These are phyloP conservation scores for Triticum monococcum DNA, from an alignment of 176 grass and related monocot species.

Conservation along the genomic window DNA sequence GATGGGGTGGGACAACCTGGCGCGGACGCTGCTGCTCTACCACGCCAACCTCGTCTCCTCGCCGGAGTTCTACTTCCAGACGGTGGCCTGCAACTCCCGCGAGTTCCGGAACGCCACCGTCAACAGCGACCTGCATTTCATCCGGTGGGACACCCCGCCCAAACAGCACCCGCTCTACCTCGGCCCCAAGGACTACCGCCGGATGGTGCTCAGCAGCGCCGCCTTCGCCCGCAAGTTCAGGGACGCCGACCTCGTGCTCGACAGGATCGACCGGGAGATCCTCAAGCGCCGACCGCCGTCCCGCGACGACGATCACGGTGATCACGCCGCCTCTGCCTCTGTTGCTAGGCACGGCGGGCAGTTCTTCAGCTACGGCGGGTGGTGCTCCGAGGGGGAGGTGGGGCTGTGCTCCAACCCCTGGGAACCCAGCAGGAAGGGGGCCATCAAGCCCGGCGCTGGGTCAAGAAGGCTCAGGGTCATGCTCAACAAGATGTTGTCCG, in stretches of 20 bases:
- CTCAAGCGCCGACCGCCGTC: conserved; percentile 36
- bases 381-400: conserved; percentile 57
- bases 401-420: conserved; percentile 43
- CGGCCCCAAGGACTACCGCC: conserved; percentile 64
- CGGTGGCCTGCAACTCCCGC: conserved; percentile 84
- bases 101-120: conserved; percentile 63
- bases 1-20: conserved; percentile 87
- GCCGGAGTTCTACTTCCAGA: conserved; percentile 99
- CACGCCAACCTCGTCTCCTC: conserved; percentile 89
- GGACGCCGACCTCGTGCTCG: conserved; percentile 64
- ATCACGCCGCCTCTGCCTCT: background rate
- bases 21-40: conserved; percentile 88
- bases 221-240: conserved; percentile 85
- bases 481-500: conserved; percentile 48
- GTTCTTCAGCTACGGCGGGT: conserved; percentile 74
- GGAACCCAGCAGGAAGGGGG: conserved; percentile 27
- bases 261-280: conserved; percentile 84
- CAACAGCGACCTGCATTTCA: conserved; percentile 83
- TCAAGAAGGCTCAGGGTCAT: conserved; percentile 70
- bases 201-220: conserved; percentile 69
- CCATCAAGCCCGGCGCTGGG: conserved; percentile 65
- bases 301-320: background rate
- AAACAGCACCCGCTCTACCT: conserved; percentile 94
- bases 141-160: conserved; percentile 85
- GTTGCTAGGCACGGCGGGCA: background rate